Evolutionary conservation across 495 filamentous ascomycete species (phyloP).

Genomic region (Penicillium cosmopolitanum): DNA sequence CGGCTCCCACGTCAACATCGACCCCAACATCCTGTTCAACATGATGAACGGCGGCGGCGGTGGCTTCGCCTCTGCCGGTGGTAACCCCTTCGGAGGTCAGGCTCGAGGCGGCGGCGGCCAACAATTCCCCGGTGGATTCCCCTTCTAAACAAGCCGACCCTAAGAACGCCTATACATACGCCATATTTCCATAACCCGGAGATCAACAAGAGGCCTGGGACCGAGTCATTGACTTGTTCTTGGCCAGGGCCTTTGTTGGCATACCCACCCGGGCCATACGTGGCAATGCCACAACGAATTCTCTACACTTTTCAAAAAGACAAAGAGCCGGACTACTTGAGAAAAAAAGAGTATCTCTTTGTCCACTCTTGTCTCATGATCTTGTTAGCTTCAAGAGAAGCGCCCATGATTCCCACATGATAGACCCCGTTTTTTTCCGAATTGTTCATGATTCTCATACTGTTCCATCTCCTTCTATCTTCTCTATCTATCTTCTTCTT

Average conservation of each 20-base stretch:
- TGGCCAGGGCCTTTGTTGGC: neutral
- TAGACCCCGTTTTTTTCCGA: neutral
- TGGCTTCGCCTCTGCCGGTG: conserved; percentile 49
- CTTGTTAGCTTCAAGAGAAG: conserved; percentile 3
- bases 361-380: conserved; percentile 1
- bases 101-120: conserved; percentile 36
- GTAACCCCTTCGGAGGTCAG: conserved; percentile 45
- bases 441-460: conserved; percentile 2
- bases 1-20: conserved; percentile 54
- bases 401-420: conserved; percentile 4
- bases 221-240: neutral
- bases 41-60: conserved; percentile 56
- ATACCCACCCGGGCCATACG: neutral
- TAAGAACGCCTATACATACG: neutral
- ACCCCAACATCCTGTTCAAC: conserved; percentile 59
- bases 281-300: neutral
- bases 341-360: neutral
- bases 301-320: neutral
- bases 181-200: neutral
- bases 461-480: neutral
- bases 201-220: neutral
- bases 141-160: conserved; percentile 36
- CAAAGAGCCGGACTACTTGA: neutral
- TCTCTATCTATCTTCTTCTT: neutral
- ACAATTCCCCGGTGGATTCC: conserved; percentile 46